Evolutionary conservation across 2,329 filamentous ascomycete genomes (phyloP), one percentile per base, ranked within the genome.

Genomic region (Pseudogymnoascus sp.): DNA sequence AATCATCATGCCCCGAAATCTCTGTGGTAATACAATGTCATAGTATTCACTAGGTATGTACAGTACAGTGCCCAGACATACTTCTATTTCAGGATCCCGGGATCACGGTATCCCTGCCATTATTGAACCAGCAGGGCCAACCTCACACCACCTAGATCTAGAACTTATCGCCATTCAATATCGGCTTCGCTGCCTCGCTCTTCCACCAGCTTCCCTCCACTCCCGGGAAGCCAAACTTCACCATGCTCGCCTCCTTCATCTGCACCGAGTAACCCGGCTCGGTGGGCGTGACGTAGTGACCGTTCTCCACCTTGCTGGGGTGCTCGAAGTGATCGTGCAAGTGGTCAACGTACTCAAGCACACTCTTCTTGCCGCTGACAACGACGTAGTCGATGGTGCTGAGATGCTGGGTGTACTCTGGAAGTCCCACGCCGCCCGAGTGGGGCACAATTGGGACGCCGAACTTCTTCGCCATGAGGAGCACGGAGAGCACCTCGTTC

Each of bases 351-450:
- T 93, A 96, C 80, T 97, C 93, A 64, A 96, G 79, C 57, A 96
- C 85, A 23, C 86, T 90, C 73, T 86, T 83, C 81, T 92, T 90
- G 16, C 90, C 92, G 66, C 83, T 88, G 1, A 96, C 91, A 51
- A 88, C 88, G 3, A 96, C 90, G 71, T 96, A 96, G 77, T 97
- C 93, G 69, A 97, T 95, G 12, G 91, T 96, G 76, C 86, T 91
- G 66, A 96, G 77, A 77, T 96, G 92, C 79, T 96, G 91, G 0
- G 93, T 96, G 79, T 96, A 96, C 77, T 97, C 93, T 39, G 92
- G 91, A 67, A 97, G 80, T 5, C 92, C 93, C 1, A 97, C 92
- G 68, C 92, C 92, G 18, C 93, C 92, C 0, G 87, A 91, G 78
- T 96, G 92, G 0, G 93, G 92, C 5, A 96, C 91, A 69, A 96